Base-by-base conservation (phyloP, 306 rosid genomes). In the Pyrus communis region DNA sequence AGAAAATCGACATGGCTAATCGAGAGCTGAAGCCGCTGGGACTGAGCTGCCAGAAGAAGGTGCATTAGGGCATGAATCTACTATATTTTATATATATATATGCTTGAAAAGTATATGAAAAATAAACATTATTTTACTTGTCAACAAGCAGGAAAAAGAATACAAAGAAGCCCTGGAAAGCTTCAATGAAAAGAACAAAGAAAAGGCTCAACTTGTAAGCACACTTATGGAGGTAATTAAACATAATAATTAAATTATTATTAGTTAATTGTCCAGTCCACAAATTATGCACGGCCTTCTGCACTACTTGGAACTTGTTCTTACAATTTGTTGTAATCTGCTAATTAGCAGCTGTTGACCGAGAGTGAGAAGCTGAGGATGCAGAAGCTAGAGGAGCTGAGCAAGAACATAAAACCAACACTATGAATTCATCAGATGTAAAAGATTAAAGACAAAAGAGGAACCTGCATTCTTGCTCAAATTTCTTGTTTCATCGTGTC, bases 291-390 rank as follows among this genome's bases (percentile, higher is more conserved):
- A 49, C 5, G 21, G 55, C 67, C 13, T 23, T 38, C 11, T 73
- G 7, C 27, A 22, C 38, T 15, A 15, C 15, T 73, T n/a, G 49
- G 52, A 49, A 49, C 21, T 45, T 22, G 14, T 55, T 10, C 22
- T 68, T 23, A 38, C 40, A 55, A 10, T 69, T 70, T 80, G 28
- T 40, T 51, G 46, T 38, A 38, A 76, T 77, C 63, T 78, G 71
- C 46, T n/a, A 22, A n/a, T 22, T 64, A 65, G 71, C 84, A 95
- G 97, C 76, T 92, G 76, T 70, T 92, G 84, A 73, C 84, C 8
- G 96, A 90, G 87, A 92, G 97, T 85, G 99, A 95, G 79, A 84
- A 79, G 79, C 60, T 80, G 84, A 90, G 97, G 86, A 84, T 87
- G 93, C 86, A 83, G 76, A 92, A 92, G 84, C 84, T 95, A 58